Evolutionary conservation across 371 early-diverging fungal species (phyloP), one percentile per base, ranked within the genome.

Genomic region (Parasitella parasitica): DNA sequence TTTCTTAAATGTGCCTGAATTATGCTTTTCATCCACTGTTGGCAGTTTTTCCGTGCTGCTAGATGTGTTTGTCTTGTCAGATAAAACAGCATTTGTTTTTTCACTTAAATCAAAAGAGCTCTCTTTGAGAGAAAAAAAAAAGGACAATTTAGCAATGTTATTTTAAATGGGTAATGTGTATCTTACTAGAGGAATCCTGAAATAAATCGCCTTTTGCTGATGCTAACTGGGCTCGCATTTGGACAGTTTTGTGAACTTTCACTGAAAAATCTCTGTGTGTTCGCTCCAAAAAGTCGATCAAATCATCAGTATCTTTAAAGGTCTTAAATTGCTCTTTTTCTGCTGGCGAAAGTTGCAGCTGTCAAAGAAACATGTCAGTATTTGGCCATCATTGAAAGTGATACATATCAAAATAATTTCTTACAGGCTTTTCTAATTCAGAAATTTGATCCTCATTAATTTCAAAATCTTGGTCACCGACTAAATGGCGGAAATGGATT

Each of bases 241-340:
- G 46, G n/a, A 73, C 71, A 4, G 76, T 72, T 27, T 76, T 81
- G 48, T 81, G 81, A 16, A 78, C 66, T 34, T 76, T 77, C 26
- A 81, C 62, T 12, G 81, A 70, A 57, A 69, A 78, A 9, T 71
- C 61, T 51, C 76, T 67, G 3, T 65, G 68, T 3, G 71, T 71
- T 18, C 66, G 64, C 43, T 78, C 75, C 26, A 81, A 70, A 24
- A 81, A 73, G 16, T 81, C 78, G 46, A 78, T 73, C 4, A 81
- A 61, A 11, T 71, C 73, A 63, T 81, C 81, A 1, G 76, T 74
- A 41, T 81, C 60, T 24, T 67, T 43, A 16, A 73, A 56, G 11
- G 13, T 13, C 22, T 53, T 58, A 1, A 80, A 35, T 39, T 49
- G 50, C 13, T 63, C 56, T 11, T 66, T 34, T 32, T 81, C 81